Percentiles rank a stretch among this genome's conserved stretches.
These are phyloP conservation scores for Ambrosia artemisiifolia DNA, from an alignment of 129 eudicot species.

Conservation along the genomic window DNA sequence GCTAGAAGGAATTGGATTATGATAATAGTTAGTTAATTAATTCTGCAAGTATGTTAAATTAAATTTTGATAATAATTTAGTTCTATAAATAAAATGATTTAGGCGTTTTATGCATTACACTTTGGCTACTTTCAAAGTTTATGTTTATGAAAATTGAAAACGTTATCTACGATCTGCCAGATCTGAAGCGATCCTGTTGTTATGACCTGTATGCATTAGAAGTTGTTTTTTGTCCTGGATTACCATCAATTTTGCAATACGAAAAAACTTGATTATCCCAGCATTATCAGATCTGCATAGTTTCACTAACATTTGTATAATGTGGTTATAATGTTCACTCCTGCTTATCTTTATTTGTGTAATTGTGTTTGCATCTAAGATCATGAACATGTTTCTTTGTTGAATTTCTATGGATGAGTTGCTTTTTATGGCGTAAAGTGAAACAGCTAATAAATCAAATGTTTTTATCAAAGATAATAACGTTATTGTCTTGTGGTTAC, in stretches of 20 bases:
- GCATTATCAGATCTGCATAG: conserved; percentile 7
- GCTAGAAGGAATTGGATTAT: too few species aligned
- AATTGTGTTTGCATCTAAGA: conserved; percentile 3
- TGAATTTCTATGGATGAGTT: not conserved
- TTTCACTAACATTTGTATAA: not conserved
- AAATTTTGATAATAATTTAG: too few species aligned
- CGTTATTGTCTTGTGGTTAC: not conserved
- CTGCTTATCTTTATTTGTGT: conserved; percentile 11
- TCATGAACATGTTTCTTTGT: conserved; percentile 1
- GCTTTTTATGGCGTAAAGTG: not conserved
- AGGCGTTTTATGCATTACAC: too few species aligned
- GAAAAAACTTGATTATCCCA: not conserved
- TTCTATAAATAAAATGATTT: too few species aligned
- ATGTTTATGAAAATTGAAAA: not conserved
- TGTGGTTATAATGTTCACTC: not conserved
- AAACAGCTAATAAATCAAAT: not conserved
- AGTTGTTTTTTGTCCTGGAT: not conserved
- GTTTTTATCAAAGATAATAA: not conserved
- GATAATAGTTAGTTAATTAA: too few species aligned
- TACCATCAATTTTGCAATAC: not conserved
- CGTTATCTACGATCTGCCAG: not conserved
- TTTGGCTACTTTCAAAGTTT: not conserved
- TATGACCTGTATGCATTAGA: not conserved
- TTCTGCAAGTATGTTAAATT: too few species aligned
- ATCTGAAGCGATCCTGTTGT: conserved; percentile 16